Base-by-base conservation (phyloP, 257 asterid genomes). In the Capsicum chinense region DNA sequence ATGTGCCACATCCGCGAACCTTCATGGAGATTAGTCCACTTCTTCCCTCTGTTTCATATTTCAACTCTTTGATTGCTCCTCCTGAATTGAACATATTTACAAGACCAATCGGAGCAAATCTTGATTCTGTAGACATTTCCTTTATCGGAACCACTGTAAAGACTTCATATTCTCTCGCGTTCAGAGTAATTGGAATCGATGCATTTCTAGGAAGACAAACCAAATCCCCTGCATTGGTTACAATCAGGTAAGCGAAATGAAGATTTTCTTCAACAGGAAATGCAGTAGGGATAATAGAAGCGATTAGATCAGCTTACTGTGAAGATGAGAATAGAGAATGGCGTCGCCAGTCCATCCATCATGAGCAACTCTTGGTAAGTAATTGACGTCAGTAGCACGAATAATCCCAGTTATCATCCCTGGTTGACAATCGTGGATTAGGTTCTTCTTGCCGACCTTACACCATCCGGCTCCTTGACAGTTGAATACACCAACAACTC, bases 401-500 rank as follows among this genome's bases (percentile, higher is more conserved):
- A 95, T 83, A 48, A 86, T 60, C 66, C 97, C 95, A 33, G 96
- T 90, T 60, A 92, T 88, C 5, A 95, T 89, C 68, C 89, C 94
- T 5, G 98, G 97, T 79, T 89, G 91, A 80, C 86, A 84, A 69
- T 95, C 91, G 17, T 95, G 98, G 81, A 95, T 94, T 88, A 94
- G 95, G 85, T 93, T 93, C 85, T 50, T 95, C 92, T 90, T 94
- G 4, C 88, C 94, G 35, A 56, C 85, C 84, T 83, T 92, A 44
- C 98, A 93, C 98, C 97, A 93, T 66, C 96, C 95, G 33, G 98
- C 97, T 67, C 97, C 97, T 89, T 94, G 97, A 91, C 97, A 93
- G 89, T 93, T 94, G 86, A 93, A 93, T 48, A 87, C 92, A 33
- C 97, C 99, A 5, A 93, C 56, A 13, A 95, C 95, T 64, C 98